These are phyloP conservation scores for Dothideomycetes sp. DNA, from an alignment of 2,329 filamentous ascomycete genomes.

Conservation along the genomic window DNA sequence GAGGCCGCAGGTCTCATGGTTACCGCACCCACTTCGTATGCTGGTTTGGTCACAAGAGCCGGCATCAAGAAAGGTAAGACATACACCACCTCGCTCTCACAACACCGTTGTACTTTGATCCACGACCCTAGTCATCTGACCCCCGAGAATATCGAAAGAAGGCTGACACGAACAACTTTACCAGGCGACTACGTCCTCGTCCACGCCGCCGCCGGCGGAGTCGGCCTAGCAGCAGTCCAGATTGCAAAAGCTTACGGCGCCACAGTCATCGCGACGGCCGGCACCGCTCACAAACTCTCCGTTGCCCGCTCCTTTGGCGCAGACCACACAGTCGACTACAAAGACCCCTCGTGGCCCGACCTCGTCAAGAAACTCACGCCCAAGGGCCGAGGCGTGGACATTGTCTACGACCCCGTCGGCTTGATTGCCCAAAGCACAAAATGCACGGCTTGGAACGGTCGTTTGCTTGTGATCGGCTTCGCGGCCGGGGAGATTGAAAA, in stretches of 20 bases:
- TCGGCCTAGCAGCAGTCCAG: constrained; percentile 84
- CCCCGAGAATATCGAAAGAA: not conserved
- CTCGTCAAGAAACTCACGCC: constrained; percentile 70
- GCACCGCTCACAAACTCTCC: constrained; percentile 65
- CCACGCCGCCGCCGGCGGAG: constrained; percentile 85
- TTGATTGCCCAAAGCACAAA: constrained; percentile 80
- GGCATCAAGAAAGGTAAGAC: constrained; percentile 48
- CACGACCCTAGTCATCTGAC: not conserved
- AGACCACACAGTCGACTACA: constrained; percentile 73
- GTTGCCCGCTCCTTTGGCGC: constrained; percentile 74
- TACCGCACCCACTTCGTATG: constrained; percentile 84
- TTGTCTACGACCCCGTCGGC: constrained; percentile 91
- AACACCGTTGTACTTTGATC: too few species aligned
- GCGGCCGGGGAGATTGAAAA: constrained; percentile 81
- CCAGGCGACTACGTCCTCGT: constrained; percentile 75
- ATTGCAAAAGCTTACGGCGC: constrained; percentile 88
- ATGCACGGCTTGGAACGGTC: constrained; percentile 87
- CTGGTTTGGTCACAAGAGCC: constrained; percentile 67
- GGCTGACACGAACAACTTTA: not conserved
- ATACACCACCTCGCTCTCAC: too few species aligned
- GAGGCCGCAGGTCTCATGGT: constrained; percentile 86
- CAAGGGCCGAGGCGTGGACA: constrained; percentile 65
- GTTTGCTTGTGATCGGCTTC: constrained; percentile 81
- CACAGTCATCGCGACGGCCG: constrained; percentile 85
- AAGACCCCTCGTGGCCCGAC: constrained; percentile 49